A percentile compares a stretch with the other conserved stretches of the same genome.
Evolutionary conservation across 2,329 filamentous ascomycete genomes (phyloP).

Genomic region (Immersiporthe knoxdaviesiana): DNA sequence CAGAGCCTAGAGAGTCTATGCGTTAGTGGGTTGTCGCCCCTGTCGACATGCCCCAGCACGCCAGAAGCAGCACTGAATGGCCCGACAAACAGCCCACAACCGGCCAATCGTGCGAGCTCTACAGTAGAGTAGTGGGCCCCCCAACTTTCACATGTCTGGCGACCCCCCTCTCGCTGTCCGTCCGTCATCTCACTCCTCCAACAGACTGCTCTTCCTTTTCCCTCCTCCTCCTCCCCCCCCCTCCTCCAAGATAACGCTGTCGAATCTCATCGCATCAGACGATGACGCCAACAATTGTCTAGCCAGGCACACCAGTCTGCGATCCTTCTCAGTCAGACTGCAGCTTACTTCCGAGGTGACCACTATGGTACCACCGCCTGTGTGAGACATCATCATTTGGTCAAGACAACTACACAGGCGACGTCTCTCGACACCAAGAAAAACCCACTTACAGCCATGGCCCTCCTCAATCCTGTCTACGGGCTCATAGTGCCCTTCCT

Average conservation of each 20-base stretch:
- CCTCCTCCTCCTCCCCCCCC: too few relatives aligned
- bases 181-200: not conserved
- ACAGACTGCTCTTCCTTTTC: not conserved
- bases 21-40: not conserved
- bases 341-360: not conserved
- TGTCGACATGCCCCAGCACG: too few relatives aligned
- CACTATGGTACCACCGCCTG: constrained; percentile 9
- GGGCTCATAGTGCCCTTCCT: constrained; percentile 64
- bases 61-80: too few relatives aligned
- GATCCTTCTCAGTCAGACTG: not conserved
- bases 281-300: not conserved
- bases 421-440: constrained; percentile 4
- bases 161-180: not conserved
- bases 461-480: constrained; percentile 57
- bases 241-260: not conserved
- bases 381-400: constrained; percentile 32
- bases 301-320: constrained; percentile 6
- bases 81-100: not conserved
- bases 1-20: not conserved
- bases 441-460: constrained; percentile 50
- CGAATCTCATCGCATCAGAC: not conserved
- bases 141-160: constrained; percentile 8
- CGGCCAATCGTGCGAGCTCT: not conserved
- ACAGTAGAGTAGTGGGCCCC: not conserved
- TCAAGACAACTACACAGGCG: constrained; percentile 5